Base-by-base conservation (phyloP, 2,329 filamentous ascomycete species). In the Talaromyces funiculosus region DNA sequence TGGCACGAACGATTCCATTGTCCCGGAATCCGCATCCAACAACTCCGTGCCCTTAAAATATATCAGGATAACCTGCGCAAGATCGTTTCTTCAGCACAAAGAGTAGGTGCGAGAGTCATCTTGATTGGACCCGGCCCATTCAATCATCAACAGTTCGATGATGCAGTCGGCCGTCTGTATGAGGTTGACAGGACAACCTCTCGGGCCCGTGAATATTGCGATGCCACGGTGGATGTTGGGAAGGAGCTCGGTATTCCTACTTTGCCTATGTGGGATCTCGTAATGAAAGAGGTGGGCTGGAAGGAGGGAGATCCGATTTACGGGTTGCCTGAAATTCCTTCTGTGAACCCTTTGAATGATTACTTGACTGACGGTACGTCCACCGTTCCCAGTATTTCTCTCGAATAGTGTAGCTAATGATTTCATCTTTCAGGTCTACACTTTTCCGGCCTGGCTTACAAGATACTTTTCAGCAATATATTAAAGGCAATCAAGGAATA, bases 81-180 rank as follows among this genome's bases (percentile, higher is more conserved):
- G 16, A 38, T 57, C 10, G 22, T 57, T 4, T 35, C 42, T 3
- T 29, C 22, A n/a, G 40, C 29, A 7, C 3, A 20, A 12, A 18
- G 29, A 29, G 29, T 33, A 24, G 42, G 42, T 5, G 40, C 55
- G 20, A 57, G 40, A 38, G 55, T 49, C 2, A 12, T 57, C 29
- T 42, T 57, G 8, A 22, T 57, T 4, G 55, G 55, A 22, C 55
- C 55, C 8, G 55, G 29, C 6, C 55, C 55, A 26, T 57, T 57
- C 20, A 57, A 57, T 20, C 55, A 57, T 49, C 37, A 57, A 22
- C 55, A 57, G 33, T 57, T 57, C 29, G 43, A 37, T n/a, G 55
- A 47, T 18, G 55, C 22, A 7, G 7, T 49, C 4, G 55, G 55
- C 9, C 18, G 29, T 12, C 29, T 37, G 14, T 37, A 24, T n/a